Base-by-base conservation (phyloP, 331 rosid species). In the Pyracantha coccinea region DNA sequence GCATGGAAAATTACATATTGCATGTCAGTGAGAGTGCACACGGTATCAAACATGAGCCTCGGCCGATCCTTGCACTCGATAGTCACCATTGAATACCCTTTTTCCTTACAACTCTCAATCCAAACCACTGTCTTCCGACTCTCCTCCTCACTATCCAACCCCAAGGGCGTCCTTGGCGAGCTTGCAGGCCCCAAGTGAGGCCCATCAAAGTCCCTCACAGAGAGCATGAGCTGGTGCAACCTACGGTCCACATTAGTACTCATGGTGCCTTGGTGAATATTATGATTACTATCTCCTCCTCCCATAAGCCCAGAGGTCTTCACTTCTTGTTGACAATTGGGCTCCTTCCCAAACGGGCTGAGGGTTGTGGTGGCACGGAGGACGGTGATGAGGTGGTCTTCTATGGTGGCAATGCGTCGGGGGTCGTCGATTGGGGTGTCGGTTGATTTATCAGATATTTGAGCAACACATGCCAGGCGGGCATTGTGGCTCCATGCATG, bases 401-500 rank as follows among this genome's bases (percentile, higher is more conserved):
- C 88, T 1, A 89, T 91, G 33, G 73, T 47, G 16, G 90, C 80
- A 0, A 91, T 76, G 64, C 92, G 90, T n/a, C 15, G 4, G 7
- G 93, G 91, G 21, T 91, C 92, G 5, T 81, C 77, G 16, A 89
- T 89, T 1, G 91, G 84, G 1, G 82, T 27, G 54, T 76, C 81
- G 0, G 92, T 78, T 35, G 91, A 89, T 68, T 86, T 84, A 8
- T 91, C 97, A 0, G 90, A 84, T 59, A 91, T 87, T 54, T 89
- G 84, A 10, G 86, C 95, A 2, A 91, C 84, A 38, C 91, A 89
- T 3, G 97, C 92, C 5, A 87, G 68, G 8, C 91, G 63, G 5
- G 83, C 86, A 10, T 91, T 91, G 72, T 91, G 97, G 53, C 86
- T 91, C 97, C 97, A 91, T 6, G 88, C 87, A 58, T 91, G 92